phyloP scores from a whole-genome alignment of 2,329 filamentous ascomycete species.

The Fusarium udum region DNA sequence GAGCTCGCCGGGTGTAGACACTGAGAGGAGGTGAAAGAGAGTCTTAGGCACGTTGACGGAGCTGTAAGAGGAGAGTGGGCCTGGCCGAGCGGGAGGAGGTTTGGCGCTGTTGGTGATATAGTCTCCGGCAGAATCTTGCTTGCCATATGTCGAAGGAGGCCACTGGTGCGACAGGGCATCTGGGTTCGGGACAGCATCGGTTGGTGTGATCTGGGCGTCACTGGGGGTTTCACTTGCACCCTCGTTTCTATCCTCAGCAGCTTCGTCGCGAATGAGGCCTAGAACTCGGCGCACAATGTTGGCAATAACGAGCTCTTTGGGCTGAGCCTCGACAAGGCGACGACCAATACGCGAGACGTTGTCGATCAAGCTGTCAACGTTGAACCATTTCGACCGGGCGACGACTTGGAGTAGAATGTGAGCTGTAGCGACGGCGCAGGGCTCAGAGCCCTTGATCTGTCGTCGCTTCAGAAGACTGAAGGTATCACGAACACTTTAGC shows the following conservation, averaged over 20 bases:
- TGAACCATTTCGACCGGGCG: slow-evolving; percentile 79
- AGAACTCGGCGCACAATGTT: slow-evolving; percentile 94
- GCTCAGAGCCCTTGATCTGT: slow-evolving; percentile 87
- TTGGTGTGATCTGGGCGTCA: slow-evolving; percentile 53
- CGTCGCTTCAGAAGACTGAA: slow-evolving; percentile 84
- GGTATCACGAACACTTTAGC: slow-evolving; percentile 21
- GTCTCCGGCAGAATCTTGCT: slow-evolving; percentile 48
- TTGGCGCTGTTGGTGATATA: slow-evolving; percentile 43
- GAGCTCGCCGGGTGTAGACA: slow-evolving; percentile 63
- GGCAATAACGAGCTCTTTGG: slow-evolving; percentile 89
- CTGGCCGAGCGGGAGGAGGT: slow-evolving; percentile 61
- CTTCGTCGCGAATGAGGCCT: slow-evolving; percentile 90
- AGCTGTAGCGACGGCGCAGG: slow-evolving; percentile 90
- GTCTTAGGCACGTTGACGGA: slow-evolving; percentile 76
- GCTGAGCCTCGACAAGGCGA: slow-evolving; percentile 82
- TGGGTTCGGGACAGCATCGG: slow-evolving; percentile 51
- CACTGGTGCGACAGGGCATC: slow-evolving; percentile 42
- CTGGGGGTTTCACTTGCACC: slow-evolving; percentile 67
- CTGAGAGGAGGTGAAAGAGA: slow-evolving; percentile 88
- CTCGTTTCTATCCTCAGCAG: slow-evolving; percentile 80
- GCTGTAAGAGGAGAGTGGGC: slow-evolving; percentile 68
- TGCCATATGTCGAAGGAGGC: slow-evolving; percentile 47
- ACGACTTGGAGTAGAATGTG: slow-evolving; percentile 89
- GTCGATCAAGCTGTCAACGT: slow-evolving; percentile 80
- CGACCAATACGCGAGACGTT: slow-evolving; percentile 82